Evolutionary conservation across 179 eudicot species (phyloP).

Genomic region (Carnegiea gigantea): DNA sequence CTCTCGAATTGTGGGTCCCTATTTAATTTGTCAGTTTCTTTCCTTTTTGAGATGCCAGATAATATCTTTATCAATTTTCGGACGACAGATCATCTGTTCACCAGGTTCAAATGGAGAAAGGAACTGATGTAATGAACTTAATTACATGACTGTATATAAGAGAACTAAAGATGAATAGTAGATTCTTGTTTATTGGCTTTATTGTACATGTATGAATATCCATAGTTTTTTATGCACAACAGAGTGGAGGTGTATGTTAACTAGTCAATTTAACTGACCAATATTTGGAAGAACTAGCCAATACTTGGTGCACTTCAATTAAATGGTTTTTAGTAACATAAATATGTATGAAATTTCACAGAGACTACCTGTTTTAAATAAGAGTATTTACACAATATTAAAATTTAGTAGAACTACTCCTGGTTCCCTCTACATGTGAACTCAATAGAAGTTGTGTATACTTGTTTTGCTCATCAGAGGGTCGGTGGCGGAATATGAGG

Average conservation of each 20-base stretch:
- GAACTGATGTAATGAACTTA: not conserved
- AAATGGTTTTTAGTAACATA: not conserved
- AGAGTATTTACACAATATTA: not conserved
- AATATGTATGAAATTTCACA: not conserved
- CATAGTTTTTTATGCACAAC: not conserved
- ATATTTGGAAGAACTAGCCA: not conserved
- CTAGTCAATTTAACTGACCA: not conserved
- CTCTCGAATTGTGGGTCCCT: slow-evolving; percentile 5
- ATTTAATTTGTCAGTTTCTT: slow-evolving; percentile 12
- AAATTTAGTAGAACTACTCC: not conserved
- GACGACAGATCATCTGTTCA: not conserved
- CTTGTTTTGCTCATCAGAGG: not conserved
- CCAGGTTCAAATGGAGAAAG: not conserved
- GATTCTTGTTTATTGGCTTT: not conserved
- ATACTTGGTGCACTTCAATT: not conserved
- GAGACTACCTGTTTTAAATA: not conserved
- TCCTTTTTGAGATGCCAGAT: not conserved
- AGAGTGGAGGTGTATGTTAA: not conserved
- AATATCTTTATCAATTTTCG: not conserved
- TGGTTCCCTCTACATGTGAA: slow-evolving; percentile 3
- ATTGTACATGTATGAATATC: not conserved
- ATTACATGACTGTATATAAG: not conserved
- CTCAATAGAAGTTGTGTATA: not conserved
- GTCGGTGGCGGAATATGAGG: slow-evolving; percentile 11
- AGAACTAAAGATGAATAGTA: not conserved